These are phyloP conservation scores for Prunus kanzakura DNA, from an alignment of 306 rosid genomes.

Conservation along the genomic window DNA sequence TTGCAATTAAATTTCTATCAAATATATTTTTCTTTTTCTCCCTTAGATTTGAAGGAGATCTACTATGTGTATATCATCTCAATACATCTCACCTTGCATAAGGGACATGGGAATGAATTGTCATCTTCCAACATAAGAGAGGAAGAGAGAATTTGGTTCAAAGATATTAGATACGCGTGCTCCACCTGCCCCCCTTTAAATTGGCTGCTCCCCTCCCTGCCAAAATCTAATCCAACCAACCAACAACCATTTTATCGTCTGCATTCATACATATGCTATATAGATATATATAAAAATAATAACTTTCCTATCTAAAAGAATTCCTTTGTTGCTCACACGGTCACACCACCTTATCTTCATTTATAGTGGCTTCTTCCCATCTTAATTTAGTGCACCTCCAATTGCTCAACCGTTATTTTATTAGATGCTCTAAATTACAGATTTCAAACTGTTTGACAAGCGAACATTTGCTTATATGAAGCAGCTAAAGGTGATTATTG, in stretches of 20 bases:
- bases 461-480: neutral
- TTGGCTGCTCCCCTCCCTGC: conserved; percentile 15
- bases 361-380: conserved; percentile 7
- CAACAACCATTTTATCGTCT: conserved; percentile 29
- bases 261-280: neutral
- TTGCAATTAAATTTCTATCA: neutral
- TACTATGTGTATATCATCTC: neutral
- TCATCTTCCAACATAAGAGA: conserved; percentile 10
- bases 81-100: conserved; percentile 34
- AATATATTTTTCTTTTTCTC: neutral
- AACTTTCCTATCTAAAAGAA: neutral
- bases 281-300: neutral
- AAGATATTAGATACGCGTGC: conserved; percentile 6
- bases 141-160: conserved; percentile 16
- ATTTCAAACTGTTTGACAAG: neutral
- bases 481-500: neutral
- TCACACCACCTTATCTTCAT: conserved; percentile 30
- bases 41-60: neutral
- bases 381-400: conserved; percentile 4
- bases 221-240: conserved; percentile 33
- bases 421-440: neutral
- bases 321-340: conserved; percentile 14
- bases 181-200: conserved; percentile 32
- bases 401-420: neutral
- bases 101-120: conserved; percentile 21